Conservation (phyloP, 2,329 filamentous ascomycete genomes). For the Fusarium stilboides region DNA sequence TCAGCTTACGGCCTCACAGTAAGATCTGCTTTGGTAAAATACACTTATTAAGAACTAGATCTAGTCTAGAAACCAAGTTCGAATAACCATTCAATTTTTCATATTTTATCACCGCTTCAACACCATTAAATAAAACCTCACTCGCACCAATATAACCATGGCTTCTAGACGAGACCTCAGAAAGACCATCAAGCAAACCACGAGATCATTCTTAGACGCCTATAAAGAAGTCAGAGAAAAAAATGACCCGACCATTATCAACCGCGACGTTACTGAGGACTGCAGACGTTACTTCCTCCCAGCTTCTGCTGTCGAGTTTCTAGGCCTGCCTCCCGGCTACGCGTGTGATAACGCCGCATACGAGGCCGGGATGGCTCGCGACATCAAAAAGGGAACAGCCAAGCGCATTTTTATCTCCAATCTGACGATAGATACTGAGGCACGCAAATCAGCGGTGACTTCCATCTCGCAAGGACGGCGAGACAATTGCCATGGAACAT, state of each 20-base stretch:
- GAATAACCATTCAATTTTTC: no score
- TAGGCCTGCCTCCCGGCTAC: not conserved
- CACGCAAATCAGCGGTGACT: slow-evolving; percentile 10
- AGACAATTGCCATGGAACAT: slow-evolving; percentile 17
- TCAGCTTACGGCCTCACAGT: not conserved
- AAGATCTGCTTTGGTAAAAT: no score
- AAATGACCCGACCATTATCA: slow-evolving; percentile 30
- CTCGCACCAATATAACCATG: not conserved
- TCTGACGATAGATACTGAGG: slow-evolving; percentile 17
- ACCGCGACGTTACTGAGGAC: slow-evolving; percentile 23
- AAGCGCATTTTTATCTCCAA: slow-evolving; percentile 7
- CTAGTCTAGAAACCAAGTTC: no score
- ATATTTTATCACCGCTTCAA: not conserved
- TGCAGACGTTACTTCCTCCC: slow-evolving; percentile 32
- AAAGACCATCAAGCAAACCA: slow-evolving; percentile 15
- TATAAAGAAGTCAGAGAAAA: slow-evolving; percentile 24
- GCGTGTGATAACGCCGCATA: slow-evolving; percentile 22
- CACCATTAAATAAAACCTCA: not conserved
- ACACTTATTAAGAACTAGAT: no score
- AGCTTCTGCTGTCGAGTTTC: not conserved
- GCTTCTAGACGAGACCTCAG: not conserved
- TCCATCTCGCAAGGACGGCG: slow-evolving; percentile 10
- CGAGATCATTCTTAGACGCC: slow-evolving; percentile 1
- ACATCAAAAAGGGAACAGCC: slow-evolving; percentile 13
- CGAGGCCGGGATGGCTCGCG: slow-evolving; percentile 11